Evolutionary conservation across 2,329 filamentous ascomycete genomes (phyloP), one percentile per base, ranked within the genome.

Genomic region (Alternaria hordeiaustralica): DNA sequence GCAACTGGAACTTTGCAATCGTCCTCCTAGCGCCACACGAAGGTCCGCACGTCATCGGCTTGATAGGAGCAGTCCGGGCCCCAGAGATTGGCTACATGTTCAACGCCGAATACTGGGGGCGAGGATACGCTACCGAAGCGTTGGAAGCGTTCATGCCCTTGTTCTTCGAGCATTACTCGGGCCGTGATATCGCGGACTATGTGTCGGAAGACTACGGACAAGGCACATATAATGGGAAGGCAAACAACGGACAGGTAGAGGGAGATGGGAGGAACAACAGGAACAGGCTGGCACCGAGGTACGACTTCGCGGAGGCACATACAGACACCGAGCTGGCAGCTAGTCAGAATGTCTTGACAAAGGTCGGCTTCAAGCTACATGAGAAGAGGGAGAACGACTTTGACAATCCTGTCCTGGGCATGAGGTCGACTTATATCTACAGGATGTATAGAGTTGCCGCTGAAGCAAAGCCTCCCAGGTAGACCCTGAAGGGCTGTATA

Each of bases 1-100:
- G 80, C 50, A 85, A 83, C 28, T 90, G 86, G 82, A 87, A 89
- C 73, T 88, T 84, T 68, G 83, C 84, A 65, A 84, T 91, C 60
- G 83, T 36, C 51, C 55, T 47, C 43, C 36, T 49, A 36, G 30
- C 50, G 18, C 54, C 51, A 9, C 50, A 63, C 56, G 33, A 47
- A 13, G 56, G 60, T 23, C 73, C 74, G 30, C 73, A 71, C 55
- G 78, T 83, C 36, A 80, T 84, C 20, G 82, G 82, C 25, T 66
- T 82, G 44, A 73, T 83, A 23, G 82, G 82, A 20, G 78, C 78
- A 33, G 81, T 81, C 25, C 77, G 82, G 21, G 76, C 74, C 25
- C 81, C 81, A 8, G 75, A 79, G 58, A 71, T 82, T 11, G 82
- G 82, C n/a, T 84, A 83, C 65, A 77, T 83, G 75, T 74, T 83